Base-by-base conservation (phyloP, 495 filamentous ascomycete species). In the Trichoderma gamsii region DNA sequence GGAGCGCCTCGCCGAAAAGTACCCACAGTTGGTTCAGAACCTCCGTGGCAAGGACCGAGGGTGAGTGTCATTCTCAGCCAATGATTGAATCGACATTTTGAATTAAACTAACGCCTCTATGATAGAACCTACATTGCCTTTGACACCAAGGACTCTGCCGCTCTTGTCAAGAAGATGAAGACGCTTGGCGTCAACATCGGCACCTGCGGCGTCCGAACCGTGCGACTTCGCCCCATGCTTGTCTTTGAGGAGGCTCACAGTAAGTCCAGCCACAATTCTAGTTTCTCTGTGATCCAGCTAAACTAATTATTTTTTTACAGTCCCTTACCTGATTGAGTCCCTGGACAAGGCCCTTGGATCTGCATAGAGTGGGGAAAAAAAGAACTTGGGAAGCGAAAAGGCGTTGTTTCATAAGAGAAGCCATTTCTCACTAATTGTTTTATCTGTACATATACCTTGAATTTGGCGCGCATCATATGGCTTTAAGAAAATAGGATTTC, bases 161-260 rank as follows among this genome's bases (percentile, higher is more conserved):
- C 88, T 69, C 91, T 98, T 79, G 77, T 97, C 73, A 87, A 79
- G 74, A 88, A 86, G 82, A 89, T 88, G 67, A 95, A 98, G 88
- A 80, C 73, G 44, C 81, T 91, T 41, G 96, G 95, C 71, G 81
- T 99, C 71, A 98, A 98, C 79, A 92, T 99, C 77, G 96, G 95
- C 70, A 95, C 95, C 25, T 89, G 87, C 73, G 96, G 95, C 23
- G 85, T 84, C 76, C 81, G 73, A 51, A 93, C 95, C 27, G 89
- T 99, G 32, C 82, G 95, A 71, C 79, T 99, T 78, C 81, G 95
- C 76, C 95, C 95, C 64, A 99, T 99, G 95, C 80, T 99, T 73
- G 87, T 97, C 73, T 99, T 99, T 85, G 88, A 97, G 86, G 86
- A 92, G 82, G 87, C 91, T 75, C 95, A 99, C 82, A 94, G 89